Base-by-base conservation (phyloP, 2,329 filamentous ascomycete genomes). In the Nemania sp. region DNA sequence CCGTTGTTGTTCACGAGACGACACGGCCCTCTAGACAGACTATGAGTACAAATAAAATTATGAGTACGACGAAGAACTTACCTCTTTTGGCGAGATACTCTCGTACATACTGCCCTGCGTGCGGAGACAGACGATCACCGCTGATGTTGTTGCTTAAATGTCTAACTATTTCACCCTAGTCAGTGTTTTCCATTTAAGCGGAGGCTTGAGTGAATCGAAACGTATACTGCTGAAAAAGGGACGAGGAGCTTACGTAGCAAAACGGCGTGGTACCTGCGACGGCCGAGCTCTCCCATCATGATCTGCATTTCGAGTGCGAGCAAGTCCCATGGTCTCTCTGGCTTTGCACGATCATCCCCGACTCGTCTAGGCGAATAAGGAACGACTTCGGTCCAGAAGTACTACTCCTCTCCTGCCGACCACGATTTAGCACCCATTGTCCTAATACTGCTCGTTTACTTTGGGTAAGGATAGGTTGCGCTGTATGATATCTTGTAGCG, bases 371-470 rank as follows among this genome's bases (percentile, higher is more conserved):
- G 73, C 0, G 82, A 84, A 6, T 75, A 72, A 0, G 80, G 77
- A 1, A 85, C 73, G 27, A 81, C 73, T 2, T 71, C 69, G 8
- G 75, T 75, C 86, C 86, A 88, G 72, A 87, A 87, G 69, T 82
- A 76, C 1, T 72, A 63, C 74, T 88, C 86, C 68, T 88, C 86
- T 0, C 80, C 75, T 0, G 65, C 65, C 0, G 83, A 81, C 86
- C 86, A 88, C 5, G 82, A 76, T 68, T 82, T 86, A 26, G 85
- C 85, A 5, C 82, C 84, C 85, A 88, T 80, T 54, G 22, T 65
- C 47, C 18, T 24, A 27, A 41, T 41, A 15, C 3, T 41, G 5
- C 15, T 41, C 35, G 35, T 11, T 41, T 3, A 11, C 35, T 15
- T 41, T 13, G 13, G 35, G 8, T 41, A 15, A 3, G 11, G 35